Base-by-base conservation (phyloP, 495 filamentous ascomycete genomes). In the Tetracladium setigerum region DNA sequence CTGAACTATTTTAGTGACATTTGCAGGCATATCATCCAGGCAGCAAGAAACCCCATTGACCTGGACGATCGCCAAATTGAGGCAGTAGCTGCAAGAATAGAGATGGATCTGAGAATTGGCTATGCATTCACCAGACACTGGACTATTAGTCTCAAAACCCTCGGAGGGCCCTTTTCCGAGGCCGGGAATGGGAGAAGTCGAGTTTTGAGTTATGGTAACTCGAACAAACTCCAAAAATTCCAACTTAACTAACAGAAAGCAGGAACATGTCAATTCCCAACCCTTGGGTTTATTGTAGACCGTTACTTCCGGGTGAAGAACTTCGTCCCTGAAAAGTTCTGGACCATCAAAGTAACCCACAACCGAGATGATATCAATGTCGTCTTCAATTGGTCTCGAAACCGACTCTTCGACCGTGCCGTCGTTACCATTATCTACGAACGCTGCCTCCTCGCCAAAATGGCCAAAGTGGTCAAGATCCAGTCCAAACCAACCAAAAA, bases 211-310 rank as follows among this genome's bases (percentile, higher is more conserved):
- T 98, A 97, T 65, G 92, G 89, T 90, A 65, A 70, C 34, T n/a
- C 3, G 27, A n/a, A 14, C 12, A 11, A 17, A 6, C 16, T 19
- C 18, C 6, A 11, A 35, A 19, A 56, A 15, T 47, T n/a, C 12
- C 30, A 10, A 36, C 35, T n/a, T 24, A 39, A 37, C 34, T 48
- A 16, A 36, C 38, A 11, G 47, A 58, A 38, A 4, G 11, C 43
- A 92, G 87, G 90, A 13, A 94, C 89, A 11, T 98, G 92, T 49
- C 92, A 98, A 66, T 98, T 98, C 59, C 92, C 92, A 11, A 97
- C 94, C 0, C 69, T 98, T 11, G 92, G 92, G 2, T 98, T 98
- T 54, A 89, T 98, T 0, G 92, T 98, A 12, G 94, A 98, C 62
- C 79, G 91, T 15, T 98, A 97, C 61, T 84, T 95, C 44, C 76